Evolutionary conservation across 2,329 filamentous ascomycete species (phyloP), one percentile per base, ranked within the genome.

Genomic region (Curvularia sp.): DNA sequence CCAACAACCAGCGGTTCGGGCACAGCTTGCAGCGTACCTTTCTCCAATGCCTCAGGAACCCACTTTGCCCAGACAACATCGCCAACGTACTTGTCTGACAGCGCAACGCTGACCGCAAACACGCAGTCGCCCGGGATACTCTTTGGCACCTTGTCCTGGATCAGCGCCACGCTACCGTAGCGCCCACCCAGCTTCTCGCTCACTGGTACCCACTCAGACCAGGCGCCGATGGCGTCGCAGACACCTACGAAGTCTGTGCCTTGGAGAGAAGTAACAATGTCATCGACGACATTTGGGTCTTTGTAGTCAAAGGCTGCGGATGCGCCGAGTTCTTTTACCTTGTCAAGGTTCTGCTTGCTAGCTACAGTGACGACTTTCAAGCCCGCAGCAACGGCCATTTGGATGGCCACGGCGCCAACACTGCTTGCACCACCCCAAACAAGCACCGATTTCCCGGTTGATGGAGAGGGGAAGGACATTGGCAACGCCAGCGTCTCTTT

Each of bases 371-470:
- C 64, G 9, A 83, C 79, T 24, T 75, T 74, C 51, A 79, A 75
- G 4, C 80, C 80, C 12, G 78, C 66, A 0, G 75, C 76, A 0
- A 66, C 72, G 0, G 79, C 80, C 4, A 82, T 66, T 56, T 83
- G 81, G 43, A 83, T 78, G 0, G 78, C 80, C 3, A 69, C 74
- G 28, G 81, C 79, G 22, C 82, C 71, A 13, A 83, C 69, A 33
- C 68, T 72, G 59, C 67, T 69, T 2, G 81, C 78, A 0, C 83
- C 85, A n/a, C 84, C 84, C 81, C 82, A 86, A 13, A 85, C 68
- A 5, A 85, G 63, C 12, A 82, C 68, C 5, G 75, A 76, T 66
- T 80, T 80, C 30, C 60, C 62, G 2, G 56, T 62, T 43, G 72
- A 70, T 24, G 73, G 65, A 7, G 73, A 59, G 12, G 75, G 62